phyloP scores from a whole-genome alignment of 768 basidiomycete species.

The Lactarius tabidus region DNA sequence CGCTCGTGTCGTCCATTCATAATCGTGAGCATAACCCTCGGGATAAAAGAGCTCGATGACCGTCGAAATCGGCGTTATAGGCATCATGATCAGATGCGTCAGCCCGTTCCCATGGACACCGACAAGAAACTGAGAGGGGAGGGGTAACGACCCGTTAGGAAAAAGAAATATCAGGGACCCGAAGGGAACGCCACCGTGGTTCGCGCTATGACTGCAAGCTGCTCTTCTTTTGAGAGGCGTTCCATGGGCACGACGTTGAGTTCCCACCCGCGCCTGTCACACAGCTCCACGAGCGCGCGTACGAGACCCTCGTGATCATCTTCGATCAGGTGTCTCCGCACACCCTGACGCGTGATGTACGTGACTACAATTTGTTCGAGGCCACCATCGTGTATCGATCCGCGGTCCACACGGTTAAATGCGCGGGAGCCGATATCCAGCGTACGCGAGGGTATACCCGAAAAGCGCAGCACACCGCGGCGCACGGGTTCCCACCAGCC shows the following conservation, averaged over 20 bases:
- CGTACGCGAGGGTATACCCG: conserved; percentile 42
- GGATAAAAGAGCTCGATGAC: conserved; percentile 87
- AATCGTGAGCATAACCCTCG: conserved; percentile 78
- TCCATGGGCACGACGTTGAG: conserved; percentile 60
- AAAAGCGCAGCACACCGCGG: conserved; percentile 60
- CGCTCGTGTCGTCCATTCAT: conserved; percentile 75
- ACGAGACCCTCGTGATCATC: conserved; percentile 57
- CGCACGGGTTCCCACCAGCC: conserved; percentile 82
- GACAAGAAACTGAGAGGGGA: conserved; percentile 19
- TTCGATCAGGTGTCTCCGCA: conserved; percentile 47
- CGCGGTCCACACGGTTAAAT: conserved; percentile 13
- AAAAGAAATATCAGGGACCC: not conserved
- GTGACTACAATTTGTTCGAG: conserved; percentile 55
- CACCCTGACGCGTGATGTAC: conserved; percentile 68
- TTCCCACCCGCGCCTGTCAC: conserved; percentile 50
- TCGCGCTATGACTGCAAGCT: conserved; percentile 57
- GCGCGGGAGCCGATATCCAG: conserved; percentile 32
- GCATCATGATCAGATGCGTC: conserved; percentile 84
- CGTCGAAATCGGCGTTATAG: conserved; percentile 64
- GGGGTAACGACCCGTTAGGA: not conserved
- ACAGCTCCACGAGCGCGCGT: conserved; percentile 46
- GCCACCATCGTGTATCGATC: conserved; percentile 12
- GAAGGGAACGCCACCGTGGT: conserved; percentile 56
- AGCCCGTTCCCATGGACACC: conserved; percentile 61
- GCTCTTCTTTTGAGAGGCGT: conserved; percentile 67